Percentiles rank a stretch among this genome's conserved stretches.
Conservation (phyloP, 1,284 basidiomycete genomes). For the Naganishia liquefaciens region DNA sequence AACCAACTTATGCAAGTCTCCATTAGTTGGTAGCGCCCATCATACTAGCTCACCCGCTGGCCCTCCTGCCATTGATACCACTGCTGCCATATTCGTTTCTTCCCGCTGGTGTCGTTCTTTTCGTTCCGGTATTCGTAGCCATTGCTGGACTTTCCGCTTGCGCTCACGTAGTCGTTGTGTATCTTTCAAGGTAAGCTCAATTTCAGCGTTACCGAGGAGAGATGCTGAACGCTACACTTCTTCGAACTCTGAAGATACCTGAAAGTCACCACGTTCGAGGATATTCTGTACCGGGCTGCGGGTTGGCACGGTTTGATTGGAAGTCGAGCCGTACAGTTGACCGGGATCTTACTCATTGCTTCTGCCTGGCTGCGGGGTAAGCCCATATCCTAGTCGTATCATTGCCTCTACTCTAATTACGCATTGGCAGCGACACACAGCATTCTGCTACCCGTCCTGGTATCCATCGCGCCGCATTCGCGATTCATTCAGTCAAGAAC, state of each 20-base stretch:
- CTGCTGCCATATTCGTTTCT: conserved; percentile 51
- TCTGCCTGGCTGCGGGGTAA: conserved; percentile 49
- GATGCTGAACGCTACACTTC: background rate
- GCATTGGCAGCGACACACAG: conserved; percentile 41
- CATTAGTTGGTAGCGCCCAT: conserved; percentile 50
- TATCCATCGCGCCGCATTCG: conserved; percentile 40
- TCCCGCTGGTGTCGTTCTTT: conserved; percentile 52
- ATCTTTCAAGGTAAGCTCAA: conserved; percentile 47
- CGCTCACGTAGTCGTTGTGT: conserved; percentile 54
- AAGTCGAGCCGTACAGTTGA: conserved; percentile 44
- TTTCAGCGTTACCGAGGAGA: background rate
- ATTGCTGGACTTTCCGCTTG: conserved; percentile 47
- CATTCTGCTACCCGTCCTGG: conserved; percentile 44
- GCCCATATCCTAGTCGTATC: conserved; percentile 9
- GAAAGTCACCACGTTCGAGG: conserved; percentile 51
- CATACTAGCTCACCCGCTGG: conserved; percentile 50
- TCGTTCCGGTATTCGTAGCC: conserved; percentile 49
- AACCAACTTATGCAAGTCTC: background rate
- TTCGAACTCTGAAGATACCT: conserved; percentile 44
- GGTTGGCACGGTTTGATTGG: conserved; percentile 45
- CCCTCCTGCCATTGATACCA: conserved; percentile 49
- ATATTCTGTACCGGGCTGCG: conserved; percentile 48
- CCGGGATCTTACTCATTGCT: conserved; percentile 43
- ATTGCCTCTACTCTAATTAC: background rate
- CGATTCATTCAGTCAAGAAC: conserved; percentile 41